These are phyloP conservation scores for Neoconidiobolus thromboides DNA, from an alignment of 371 early-diverging fungal species.

Conservation along the genomic window DNA sequence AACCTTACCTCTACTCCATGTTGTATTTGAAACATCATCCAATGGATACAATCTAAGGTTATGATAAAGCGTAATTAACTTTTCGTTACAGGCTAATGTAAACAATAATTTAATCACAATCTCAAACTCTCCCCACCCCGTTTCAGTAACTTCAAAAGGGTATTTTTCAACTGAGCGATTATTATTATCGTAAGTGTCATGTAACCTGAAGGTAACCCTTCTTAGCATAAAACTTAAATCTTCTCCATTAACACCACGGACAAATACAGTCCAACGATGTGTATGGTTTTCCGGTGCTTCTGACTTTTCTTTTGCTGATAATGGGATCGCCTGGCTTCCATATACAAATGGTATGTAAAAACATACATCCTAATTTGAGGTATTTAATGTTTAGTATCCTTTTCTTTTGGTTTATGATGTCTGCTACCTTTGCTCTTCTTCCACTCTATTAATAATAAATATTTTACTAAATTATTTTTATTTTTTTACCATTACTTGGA, in stretches of 20 bases:
- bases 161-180: slow-evolving; percentile 52
- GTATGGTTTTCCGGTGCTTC: slow-evolving; percentile 52
- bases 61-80: slow-evolving; percentile 64
- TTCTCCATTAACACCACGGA: slow-evolving; percentile 67
- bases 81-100: slow-evolving; percentile 51
- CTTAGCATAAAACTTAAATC: slow-evolving; percentile 69
- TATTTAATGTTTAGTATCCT: too few relatives aligned
- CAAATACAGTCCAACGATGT: slow-evolving; percentile 70
- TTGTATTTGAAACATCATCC: slow-evolving; percentile 34
- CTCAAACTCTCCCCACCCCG: slow-evolving; percentile 99
- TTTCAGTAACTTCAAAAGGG: slow-evolving; percentile 86
- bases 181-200: slow-evolving; percentile 86
- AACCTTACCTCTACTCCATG: slow-evolving; percentile 53
- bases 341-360: neutral
- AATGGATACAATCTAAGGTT: slow-evolving; percentile 62
- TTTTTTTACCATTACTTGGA: too few relatives aligned
- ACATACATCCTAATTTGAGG: too few relatives aligned
- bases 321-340: neutral
- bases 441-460: too few relatives aligned
- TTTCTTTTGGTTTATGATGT: too few relatives aligned
- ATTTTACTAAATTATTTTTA: too few relatives aligned
- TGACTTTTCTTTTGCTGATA: slow-evolving; percentile 20
- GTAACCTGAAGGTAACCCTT: slow-evolving; percentile 85
- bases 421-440: too few relatives aligned
- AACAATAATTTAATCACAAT: slow-evolving; percentile 81